Base-by-base conservation (phyloP, 2,329 filamentous ascomycete species). In the Penicillium nordicum region DNA sequence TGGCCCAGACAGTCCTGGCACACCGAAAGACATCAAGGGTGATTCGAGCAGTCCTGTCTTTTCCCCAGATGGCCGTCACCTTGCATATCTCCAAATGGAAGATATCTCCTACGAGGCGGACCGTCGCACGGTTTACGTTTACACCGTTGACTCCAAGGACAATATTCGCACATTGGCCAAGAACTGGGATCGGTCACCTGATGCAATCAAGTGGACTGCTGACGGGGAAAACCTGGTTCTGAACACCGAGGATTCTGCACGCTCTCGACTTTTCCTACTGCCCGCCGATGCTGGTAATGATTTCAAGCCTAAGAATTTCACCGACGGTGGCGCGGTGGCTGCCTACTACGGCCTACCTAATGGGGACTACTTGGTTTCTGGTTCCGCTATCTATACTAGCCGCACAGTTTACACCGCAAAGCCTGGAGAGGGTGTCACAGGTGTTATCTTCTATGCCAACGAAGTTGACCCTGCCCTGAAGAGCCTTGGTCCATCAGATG, bases 71-170 rank as follows among this genome's bases (percentile, higher is more conserved):
- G 89, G 90, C 10, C 83, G 80, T 36, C 82, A 83, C 57, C 78
- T 93, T 27, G 90, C 85, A 1, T 96, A 95, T 70, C 80, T 90
- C 30, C 85, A 89, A 59, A 96, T 95, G 92, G 82, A 83, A 60
- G 82, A 82, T 54, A 80, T 84, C 50, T 85, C 88, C 57, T 96
- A 96, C 70, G 92, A 97, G 73, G 84, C 88, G 16, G 91, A 96
- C 76, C 88, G 88, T 71, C 75, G 75, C 43, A 73, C 74, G 3
- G 67, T 80, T 44, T 81, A 80, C 57, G 67, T 78, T 41, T 71
- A 76, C 43, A 67, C 68, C 14, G 56, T 75, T 48, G 66, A 67
- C 55, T 67, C 67, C 2, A 61, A 72, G 49, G 59, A 69, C 54
- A 72, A 69, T 48, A 66, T 83, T 49, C 69, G 66, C 2, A 61